Percentiles rank a stretch among this genome's conserved stretches.
These are phyloP conservation scores for Fomitopsis betulina DNA, from an alignment of 1,284 basidiomycete genomes.

Conservation along the genomic window DNA sequence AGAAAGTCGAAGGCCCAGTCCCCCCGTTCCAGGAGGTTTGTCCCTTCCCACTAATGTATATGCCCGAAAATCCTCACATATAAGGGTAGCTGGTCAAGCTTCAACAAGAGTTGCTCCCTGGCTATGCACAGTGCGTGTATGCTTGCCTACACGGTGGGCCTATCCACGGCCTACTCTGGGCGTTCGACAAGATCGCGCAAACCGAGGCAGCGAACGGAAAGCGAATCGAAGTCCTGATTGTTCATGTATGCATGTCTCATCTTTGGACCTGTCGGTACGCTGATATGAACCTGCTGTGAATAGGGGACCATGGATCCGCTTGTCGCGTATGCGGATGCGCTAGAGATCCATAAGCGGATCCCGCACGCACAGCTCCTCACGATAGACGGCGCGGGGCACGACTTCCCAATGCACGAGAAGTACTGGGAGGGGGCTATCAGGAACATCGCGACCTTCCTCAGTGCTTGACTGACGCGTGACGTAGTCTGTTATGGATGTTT, in stretches of 20 bases:
- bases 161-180: conserved; percentile 17
- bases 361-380: conserved; percentile 51
- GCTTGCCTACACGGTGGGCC: conserved; percentile 21
- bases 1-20: conserved; percentile 3
- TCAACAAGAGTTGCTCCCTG: conserved; percentile 17
- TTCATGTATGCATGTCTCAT: conserved; percentile 47
- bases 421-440: conserved; percentile 42
- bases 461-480: not conserved
- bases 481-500: not conserved
- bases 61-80: not conserved
- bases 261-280: not conserved
- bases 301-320: conserved; percentile 61
- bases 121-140: conserved; percentile 16
- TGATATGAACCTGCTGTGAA: conserved; percentile 1
- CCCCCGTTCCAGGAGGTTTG: conserved; percentile 13
- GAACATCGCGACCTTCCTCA: conserved; percentile 34
- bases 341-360: conserved; percentile 46
- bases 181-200: conserved; percentile 17
- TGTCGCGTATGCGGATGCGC: conserved; percentile 55
- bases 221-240: conserved; percentile 39
- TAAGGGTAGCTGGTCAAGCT: conserved; percentile 15
- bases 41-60: not conserved
- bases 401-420: conserved; percentile 39
- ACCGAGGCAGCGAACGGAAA: conserved; percentile 16
- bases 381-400: conserved; percentile 53